Percentiles rank a stretch among this genome's conserved stretches.
These are phyloP conservation scores for Sclerotinia spermophila DNA, from an alignment of 2,329 filamentous ascomycete genomes.

Conservation along the genomic window DNA sequence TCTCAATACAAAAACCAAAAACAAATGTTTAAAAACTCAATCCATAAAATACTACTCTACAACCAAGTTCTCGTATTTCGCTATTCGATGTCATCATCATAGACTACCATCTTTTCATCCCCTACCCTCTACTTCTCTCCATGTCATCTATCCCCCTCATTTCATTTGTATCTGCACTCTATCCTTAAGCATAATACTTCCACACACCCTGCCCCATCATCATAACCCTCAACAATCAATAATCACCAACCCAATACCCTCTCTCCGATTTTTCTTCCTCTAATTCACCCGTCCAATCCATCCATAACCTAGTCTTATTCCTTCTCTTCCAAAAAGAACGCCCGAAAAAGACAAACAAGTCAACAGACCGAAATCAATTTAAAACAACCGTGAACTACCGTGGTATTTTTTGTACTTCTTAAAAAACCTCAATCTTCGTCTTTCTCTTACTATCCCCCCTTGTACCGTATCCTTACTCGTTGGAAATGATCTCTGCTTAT, in stretches of 20 bases:
- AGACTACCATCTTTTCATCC: background rate
- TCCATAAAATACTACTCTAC: background rate
- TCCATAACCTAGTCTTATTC: background rate
- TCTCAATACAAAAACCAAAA: no score
- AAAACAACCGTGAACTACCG: conserved; percentile 1
- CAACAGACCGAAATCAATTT: conserved; percentile 12
- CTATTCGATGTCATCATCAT: background rate
- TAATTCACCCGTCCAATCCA: background rate
- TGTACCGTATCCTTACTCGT: background rate
- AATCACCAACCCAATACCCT: background rate
- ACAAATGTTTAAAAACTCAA: background rate
- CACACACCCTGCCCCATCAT: background rate
- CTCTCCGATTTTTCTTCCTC: background rate
- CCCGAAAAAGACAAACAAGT: background rate
- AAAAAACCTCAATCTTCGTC: background rate
- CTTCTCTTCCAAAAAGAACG: background rate
- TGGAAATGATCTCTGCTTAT: background rate
- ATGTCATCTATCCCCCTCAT: background rate
- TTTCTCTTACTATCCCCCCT: background rate
- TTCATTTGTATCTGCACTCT: background rate
- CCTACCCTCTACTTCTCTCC: no score
- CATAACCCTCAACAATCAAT: background rate
- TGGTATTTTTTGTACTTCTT: conserved; percentile 1
- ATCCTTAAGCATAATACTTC: background rate
- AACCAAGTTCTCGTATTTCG: background rate